These are phyloP conservation scores for Syncephalis fuscata DNA, from an alignment of 371 early-diverging fungal genomes.

Conservation along the genomic window DNA sequence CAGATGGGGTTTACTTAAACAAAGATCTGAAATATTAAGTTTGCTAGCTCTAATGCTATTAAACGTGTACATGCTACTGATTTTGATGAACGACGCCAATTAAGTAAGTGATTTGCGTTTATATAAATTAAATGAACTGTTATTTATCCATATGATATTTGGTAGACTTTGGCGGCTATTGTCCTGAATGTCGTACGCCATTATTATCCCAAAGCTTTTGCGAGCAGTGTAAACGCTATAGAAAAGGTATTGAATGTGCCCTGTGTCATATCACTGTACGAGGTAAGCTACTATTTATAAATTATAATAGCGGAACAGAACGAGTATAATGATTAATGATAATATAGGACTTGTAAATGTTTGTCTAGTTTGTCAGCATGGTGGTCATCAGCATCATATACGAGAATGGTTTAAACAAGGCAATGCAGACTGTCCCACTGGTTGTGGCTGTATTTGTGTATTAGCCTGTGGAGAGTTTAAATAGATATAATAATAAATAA, in stretches of 20 bases:
- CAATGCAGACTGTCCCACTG: slow-evolving; percentile 48
- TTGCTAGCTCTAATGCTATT: slow-evolving; percentile 11
- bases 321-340: too few species aligned
- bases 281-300: slow-evolving; percentile 7
- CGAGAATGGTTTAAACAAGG: slow-evolving; percentile 45
- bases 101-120: neutral
- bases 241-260: slow-evolving; percentile 32
- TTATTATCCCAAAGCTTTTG: slow-evolving; percentile 22
- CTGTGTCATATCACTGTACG: slow-evolving; percentile 39
- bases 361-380: slow-evolving; percentile 64
- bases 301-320: too few species aligned
- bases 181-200: slow-evolving; percentile 28
- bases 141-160: too few species aligned
- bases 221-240: slow-evolving; percentile 24
- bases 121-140: slow-evolving; percentile 1
- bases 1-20: slow-evolving; percentile 53
- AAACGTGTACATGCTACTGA: neutral
- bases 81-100: neutral
- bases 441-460: slow-evolving; percentile 55
- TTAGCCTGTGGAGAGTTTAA: slow-evolving; percentile 15
- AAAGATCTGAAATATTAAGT: slow-evolving; percentile 57
- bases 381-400: slow-evolving; percentile 60
- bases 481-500: too few species aligned
- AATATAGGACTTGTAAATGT: slow-evolving; percentile 35
- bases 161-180: slow-evolving; percentile 30